These are phyloP conservation scores for Neonectria neomacrospora DNA, from an alignment of 2,329 filamentous ascomycete genomes.

Conservation along the genomic window DNA sequence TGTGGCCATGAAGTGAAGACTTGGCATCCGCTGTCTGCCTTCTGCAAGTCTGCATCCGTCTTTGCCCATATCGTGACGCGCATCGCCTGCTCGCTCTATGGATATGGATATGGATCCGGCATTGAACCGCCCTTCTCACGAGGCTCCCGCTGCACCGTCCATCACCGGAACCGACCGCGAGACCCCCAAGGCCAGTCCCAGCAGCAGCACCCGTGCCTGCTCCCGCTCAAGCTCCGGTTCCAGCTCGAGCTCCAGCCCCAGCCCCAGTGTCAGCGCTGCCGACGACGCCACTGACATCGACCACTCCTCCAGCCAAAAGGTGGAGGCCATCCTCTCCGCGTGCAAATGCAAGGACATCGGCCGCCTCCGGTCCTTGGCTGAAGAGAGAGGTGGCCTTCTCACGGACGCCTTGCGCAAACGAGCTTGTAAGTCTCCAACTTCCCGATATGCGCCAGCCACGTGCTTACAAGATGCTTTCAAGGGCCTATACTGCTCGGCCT, in stretches of 20 bases:
- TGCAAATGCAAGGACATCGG: slow-evolving; percentile 68
- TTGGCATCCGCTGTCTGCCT: slow-evolving; percentile 10
- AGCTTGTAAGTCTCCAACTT: slow-evolving; percentile 74
- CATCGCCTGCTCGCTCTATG: slow-evolving; percentile 9
- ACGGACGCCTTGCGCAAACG: slow-evolving; percentile 74
- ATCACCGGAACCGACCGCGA: slow-evolving; percentile 21
- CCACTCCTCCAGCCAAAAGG: slow-evolving; percentile 44
- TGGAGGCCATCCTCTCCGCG: slow-evolving; percentile 61
- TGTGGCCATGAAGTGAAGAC: slow-evolving; percentile 27
- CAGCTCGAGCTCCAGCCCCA: slow-evolving; percentile 27
- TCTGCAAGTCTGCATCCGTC: slow-evolving; percentile 14
- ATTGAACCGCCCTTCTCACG: slow-evolving; percentile 23
- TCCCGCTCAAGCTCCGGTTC: slow-evolving; percentile 17
- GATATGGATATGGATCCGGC: slow-evolving; percentile 14
- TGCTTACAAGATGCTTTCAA: slow-evolving; percentile 47
- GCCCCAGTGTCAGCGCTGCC: slow-evolving; percentile 14
- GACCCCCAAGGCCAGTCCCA: slow-evolving; percentile 22
- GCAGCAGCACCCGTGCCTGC: slow-evolving; percentile 24
- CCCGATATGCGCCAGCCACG: slow-evolving; percentile 7
- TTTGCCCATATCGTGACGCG: slow-evolving; percentile 4
- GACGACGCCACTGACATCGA: slow-evolving; percentile 27
- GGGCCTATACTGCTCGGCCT: slow-evolving; percentile 71
- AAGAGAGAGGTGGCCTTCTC: slow-evolving; percentile 73
- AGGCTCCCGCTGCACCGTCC: slow-evolving; percentile 11
- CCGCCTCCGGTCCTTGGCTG: slow-evolving; percentile 67